These are phyloP conservation scores for Cladosporium sp. DNA, from an alignment of 2,329 filamentous ascomycete genomes.

Conservation along the genomic window DNA sequence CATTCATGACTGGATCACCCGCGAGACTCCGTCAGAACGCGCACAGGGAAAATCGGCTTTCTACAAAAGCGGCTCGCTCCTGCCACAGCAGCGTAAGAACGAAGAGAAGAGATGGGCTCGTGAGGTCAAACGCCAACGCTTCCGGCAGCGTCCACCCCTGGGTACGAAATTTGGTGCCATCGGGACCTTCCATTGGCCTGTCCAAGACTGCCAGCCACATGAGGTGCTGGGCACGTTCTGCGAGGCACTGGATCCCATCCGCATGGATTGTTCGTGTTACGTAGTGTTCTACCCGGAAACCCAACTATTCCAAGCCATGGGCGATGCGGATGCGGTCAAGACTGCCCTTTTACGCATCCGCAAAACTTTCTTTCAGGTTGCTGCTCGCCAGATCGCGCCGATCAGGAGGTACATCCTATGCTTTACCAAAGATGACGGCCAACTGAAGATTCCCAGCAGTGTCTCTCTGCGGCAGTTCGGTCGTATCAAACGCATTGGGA, in stretches of 20 bases:
- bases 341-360: constrained; percentile 34
- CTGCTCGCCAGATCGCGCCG: constrained; percentile 24
- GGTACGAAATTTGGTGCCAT: constrained; percentile 24
- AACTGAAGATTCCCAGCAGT: not conserved
- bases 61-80: constrained; percentile 21
- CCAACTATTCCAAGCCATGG: constrained; percentile 30
- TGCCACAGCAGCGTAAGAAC: constrained; percentile 17
- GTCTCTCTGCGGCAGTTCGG: not conserved
- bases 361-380: constrained; percentile 36
- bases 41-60: constrained; percentile 13
- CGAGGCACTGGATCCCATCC: constrained; percentile 44
- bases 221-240: constrained; percentile 39
- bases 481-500: not conserved
- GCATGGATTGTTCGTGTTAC: constrained; percentile 37
- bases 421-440: constrained; percentile 14
- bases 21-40: constrained; percentile 2
- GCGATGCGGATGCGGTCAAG: constrained; percentile 23
- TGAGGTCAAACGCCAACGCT: constrained; percentile 22
- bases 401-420: constrained; percentile 26
- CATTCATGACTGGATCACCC: constrained; percentile 22
- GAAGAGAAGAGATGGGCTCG: constrained; percentile 23
- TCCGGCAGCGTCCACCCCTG: constrained; percentile 23
- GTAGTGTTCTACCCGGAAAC: constrained; percentile 34
- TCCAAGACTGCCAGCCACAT: constrained; percentile 37
- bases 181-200: constrained; percentile 44